Percentiles rank a stretch among this genome's conserved stretches.
Evolutionary conservation across 108 stramenopile species (phyloP).

Genomic region (Heterococcus sp.): DNA sequence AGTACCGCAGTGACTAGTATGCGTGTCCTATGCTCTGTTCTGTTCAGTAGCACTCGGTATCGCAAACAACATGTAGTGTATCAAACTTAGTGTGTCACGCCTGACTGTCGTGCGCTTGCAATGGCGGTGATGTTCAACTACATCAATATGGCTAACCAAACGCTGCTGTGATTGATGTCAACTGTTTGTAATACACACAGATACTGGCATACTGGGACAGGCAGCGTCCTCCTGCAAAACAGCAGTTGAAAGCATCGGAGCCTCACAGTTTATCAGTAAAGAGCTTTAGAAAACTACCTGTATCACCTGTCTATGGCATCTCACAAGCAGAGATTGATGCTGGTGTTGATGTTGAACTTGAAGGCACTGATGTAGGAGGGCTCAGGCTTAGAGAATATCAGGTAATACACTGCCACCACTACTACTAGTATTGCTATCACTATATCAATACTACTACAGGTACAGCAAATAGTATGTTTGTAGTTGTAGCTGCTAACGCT

Average conservation of each 20-base stretch:
- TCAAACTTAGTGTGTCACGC: not conserved
- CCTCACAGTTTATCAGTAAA: not conserved
- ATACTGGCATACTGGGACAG: conserved; percentile 33
- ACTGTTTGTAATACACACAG: not conserved
- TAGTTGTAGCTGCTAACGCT: not conserved
- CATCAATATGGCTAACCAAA: not conserved
- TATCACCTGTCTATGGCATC: conserved; percentile 12
- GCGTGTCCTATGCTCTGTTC: too few species aligned
- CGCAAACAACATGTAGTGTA: not conserved
- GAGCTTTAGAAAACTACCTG: not conserved
- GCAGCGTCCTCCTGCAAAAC: not conserved
- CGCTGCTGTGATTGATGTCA: not conserved
- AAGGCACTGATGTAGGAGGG: not conserved
- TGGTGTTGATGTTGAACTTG: not conserved
- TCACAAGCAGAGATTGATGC: not conserved
- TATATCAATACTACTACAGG: not conserved
- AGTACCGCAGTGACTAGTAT: too few species aligned
- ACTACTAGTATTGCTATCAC: not conserved
- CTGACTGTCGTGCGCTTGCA: not conserved
- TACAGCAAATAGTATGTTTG: not conserved
- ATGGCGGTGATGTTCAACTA: not conserved
- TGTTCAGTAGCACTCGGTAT: too few species aligned
- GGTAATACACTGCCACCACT: not conserved
- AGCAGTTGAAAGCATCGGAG: not conserved
- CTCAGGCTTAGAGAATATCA: conserved; percentile 21